Evolutionary conservation across 768 basidiomycete species (phyloP), one percentile per base, ranked within the genome.

Genomic region (Suillus spraguei): DNA sequence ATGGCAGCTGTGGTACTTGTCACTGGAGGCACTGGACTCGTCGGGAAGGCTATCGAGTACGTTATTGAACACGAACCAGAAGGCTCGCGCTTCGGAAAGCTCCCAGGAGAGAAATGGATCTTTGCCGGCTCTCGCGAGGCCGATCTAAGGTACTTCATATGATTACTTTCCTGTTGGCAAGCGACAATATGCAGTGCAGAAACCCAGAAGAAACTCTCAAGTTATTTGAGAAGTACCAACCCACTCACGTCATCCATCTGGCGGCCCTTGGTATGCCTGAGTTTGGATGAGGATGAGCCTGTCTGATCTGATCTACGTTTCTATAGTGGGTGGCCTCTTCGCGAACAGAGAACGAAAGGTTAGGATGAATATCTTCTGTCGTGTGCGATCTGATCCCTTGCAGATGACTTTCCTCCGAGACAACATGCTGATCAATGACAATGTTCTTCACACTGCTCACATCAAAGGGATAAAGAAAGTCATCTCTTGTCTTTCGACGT

Each of bases 291-390:
- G 35, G n/a, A 32, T 54, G 52, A 44, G 62, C 33, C 38, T 22
- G 63, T 32, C 24, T 46, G 55, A 63, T 32, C 24, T 46, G 55
- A 67, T 62, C 52, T 42, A 5, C 52, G 35, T 61, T 72, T 33
- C 62, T 53, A 55, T 35, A 94, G 96, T 99, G 60, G 97, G 96
- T 5, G 96, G 96, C 13, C 81, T 98, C 22, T 99, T 97, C 83
- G 91, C 87, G 72, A 98, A 98, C 79, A 96, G 97, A 91, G 90
- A 91, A 72, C 88, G 90, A 80, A 97, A 98, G 78, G 92, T 90
- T 62, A 41, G 79, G 49, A 38, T 33, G 13, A 35, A 22, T 24
- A 6, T 33, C 63, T 32, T 24, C 3, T 41, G 16, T 13, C 60
- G 10, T 63, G 11, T 24, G 59, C 49, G 7, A 49, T 46, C 54